Conservation (phyloP, 495 filamentous ascomycete species). For the Aspergillus steynii region DNA sequence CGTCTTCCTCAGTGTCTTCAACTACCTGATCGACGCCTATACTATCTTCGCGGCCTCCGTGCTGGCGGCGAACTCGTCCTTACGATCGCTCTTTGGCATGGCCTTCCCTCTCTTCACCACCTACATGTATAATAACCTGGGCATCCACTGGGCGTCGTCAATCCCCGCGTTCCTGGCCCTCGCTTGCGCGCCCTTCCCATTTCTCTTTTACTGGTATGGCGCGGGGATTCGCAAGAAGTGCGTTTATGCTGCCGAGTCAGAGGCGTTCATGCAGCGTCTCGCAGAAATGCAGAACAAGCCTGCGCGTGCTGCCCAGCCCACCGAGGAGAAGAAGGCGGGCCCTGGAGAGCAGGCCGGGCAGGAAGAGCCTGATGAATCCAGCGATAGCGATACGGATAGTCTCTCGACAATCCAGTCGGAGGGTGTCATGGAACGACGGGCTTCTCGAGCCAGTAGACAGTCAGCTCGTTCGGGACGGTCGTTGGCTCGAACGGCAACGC, state of each 20-base stretch:
- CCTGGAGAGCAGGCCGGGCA: constrained; percentile 8
- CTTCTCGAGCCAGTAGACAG: constrained; percentile 9
- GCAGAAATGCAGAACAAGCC: constrained; percentile 24
- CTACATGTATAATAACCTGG: constrained; percentile 68
- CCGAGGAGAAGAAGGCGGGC: constrained; percentile 14
- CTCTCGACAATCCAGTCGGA: constrained; percentile 30
- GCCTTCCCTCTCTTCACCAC: constrained; percentile 79
- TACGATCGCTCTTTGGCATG: constrained; percentile 67
- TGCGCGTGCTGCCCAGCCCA: constrained; percentile 5
- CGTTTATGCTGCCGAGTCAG: constrained; percentile 60
- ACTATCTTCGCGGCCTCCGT: constrained; percentile 75
- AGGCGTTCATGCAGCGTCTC: constrained; percentile 35
- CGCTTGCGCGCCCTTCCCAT: constrained; percentile 70
- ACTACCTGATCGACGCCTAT: constrained; percentile 74
- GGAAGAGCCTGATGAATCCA: constrained; percentile 5
- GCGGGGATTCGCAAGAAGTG: constrained; percentile 60
- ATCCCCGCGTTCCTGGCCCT: constrained; percentile 73
- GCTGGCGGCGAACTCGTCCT: constrained; percentile 68
- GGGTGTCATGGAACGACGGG: constrained; percentile 17
- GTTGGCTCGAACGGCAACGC: constrained; percentile 26
- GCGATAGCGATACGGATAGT: constrained; percentile 22
- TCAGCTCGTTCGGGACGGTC: constrained; percentile 29
- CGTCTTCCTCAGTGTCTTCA: constrained; percentile 70
- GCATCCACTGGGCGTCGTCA: constrained; percentile 74
- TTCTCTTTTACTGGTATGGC: constrained; percentile 73